Conservation (phyloP, 78 protist genomes). For the Dictyostelium intermedium region DNA sequence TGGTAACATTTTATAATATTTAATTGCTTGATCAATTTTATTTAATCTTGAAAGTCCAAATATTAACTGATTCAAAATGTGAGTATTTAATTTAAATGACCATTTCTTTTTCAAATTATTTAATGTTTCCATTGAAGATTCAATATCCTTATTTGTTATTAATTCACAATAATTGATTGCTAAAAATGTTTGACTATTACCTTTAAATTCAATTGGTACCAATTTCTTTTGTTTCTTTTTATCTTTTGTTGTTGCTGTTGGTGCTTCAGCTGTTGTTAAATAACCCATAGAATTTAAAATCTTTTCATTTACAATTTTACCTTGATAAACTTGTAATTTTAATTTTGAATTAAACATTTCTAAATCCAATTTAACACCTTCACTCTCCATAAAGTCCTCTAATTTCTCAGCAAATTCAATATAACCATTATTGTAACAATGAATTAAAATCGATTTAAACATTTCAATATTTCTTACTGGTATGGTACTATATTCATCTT, state of each 20-base stretch:
- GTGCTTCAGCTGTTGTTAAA: neutral
- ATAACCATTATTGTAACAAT: constrained; percentile 19
- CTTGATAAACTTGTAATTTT: neutral
- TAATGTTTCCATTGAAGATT: neutral
- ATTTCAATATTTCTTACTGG: neutral
- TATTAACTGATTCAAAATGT: neutral
- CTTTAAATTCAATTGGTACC: neutral
- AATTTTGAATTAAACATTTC: constrained; percentile 44
- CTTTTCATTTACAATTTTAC: neutral
- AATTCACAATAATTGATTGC: neutral
- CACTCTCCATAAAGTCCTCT: constrained; percentile 17
- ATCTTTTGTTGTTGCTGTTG: neutral
- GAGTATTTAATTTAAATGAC: neutral
- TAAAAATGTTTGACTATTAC: neutral
- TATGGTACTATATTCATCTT: neutral
- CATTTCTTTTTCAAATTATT: constrained; percentile 12
- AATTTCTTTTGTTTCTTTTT: neutral
- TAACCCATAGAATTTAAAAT: neutral
- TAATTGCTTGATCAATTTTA: neutral
- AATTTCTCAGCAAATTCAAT: constrained; percentile 16
- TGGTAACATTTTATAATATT: neutral
- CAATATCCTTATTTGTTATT: neutral
- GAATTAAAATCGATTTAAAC: constrained; percentile 4
- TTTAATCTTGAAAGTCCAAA: constrained; percentile 5
- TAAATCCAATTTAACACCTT: constrained; percentile 13